Conservation (phyloP, 2,329 filamentous ascomycete species). For the Penicillium carneum region DNA sequence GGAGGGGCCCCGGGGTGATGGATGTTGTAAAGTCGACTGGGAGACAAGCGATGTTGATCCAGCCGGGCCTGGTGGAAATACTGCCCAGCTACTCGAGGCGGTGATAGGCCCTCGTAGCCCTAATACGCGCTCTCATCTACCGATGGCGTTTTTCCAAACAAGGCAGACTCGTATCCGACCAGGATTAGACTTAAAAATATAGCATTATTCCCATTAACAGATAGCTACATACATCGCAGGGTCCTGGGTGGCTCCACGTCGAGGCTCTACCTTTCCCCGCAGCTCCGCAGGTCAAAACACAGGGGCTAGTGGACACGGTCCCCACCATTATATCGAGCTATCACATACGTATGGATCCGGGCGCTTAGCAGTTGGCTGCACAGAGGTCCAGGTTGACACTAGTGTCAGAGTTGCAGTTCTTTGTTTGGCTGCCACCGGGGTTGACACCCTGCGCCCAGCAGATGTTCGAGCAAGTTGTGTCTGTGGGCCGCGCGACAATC, state of each 20-base stretch:
- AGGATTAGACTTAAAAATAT: background rate
- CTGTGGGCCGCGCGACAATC: constrained; percentile 37
- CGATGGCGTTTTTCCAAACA: background rate
- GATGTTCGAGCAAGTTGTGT: constrained; percentile 38
- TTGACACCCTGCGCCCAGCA: constrained; percentile 44
- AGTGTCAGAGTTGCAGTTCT: constrained; percentile 37
- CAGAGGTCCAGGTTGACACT: constrained; percentile 45
- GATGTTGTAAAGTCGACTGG: constrained; percentile 27
- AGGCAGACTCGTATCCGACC: constrained; percentile 2
- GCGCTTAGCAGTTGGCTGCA: constrained; percentile 34
- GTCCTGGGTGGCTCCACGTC: constrained; percentile 1
- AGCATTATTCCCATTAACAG: background rate
- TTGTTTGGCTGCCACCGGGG: constrained; percentile 43
- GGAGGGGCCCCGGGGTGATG: constrained; percentile 12
- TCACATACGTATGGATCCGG: background rate
- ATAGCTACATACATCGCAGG: constrained; percentile 8
- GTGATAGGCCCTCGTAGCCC: constrained; percentile 14
- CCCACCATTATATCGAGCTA: constrained; percentile 5
- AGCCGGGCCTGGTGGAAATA: constrained; percentile 14
- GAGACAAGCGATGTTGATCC: constrained; percentile 19
- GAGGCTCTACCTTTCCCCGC: constrained; percentile 1
- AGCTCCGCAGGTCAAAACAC: constrained; percentile 8
- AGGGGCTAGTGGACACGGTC: constrained; percentile 6
- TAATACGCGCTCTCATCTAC: constrained; percentile 12
- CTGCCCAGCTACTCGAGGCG: constrained; percentile 14